These are phyloP conservation scores for Saccharomycopsis babjevae DNA, from an alignment of 805 yeast genomes.

Conservation along the genomic window DNA sequence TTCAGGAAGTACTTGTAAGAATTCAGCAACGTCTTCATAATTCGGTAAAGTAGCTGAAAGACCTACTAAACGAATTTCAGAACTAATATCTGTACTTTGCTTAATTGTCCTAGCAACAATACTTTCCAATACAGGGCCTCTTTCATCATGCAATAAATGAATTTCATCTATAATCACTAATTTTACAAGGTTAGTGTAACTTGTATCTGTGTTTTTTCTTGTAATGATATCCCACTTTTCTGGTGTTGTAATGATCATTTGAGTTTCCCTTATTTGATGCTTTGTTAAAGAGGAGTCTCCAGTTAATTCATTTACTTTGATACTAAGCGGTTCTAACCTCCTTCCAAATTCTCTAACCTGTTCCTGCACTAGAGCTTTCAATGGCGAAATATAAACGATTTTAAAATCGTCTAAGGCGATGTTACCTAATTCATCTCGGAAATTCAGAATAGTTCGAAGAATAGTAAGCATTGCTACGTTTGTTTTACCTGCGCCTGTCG, in stretches of 20 bases:
- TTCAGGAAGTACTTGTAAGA: conserved; percentile 52
- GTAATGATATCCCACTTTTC: conserved; percentile 97
- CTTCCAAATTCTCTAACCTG: conserved; percentile 80
- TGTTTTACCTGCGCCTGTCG: conserved; percentile 98
- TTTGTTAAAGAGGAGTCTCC: conserved; percentile 79
- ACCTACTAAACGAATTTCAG: conserved; percentile 37
- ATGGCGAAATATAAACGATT: conserved; percentile 83
- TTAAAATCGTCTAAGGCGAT: conserved; percentile 50
- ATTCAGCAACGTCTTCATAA: conserved; percentile 64
- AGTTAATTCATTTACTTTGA: conserved; percentile 75
- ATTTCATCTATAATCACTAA: conserved; percentile 84
- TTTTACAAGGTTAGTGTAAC: conserved; percentile 53
- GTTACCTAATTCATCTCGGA: conserved; percentile 37
- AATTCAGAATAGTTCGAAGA: conserved; percentile 49
- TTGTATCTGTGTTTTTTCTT: conserved; percentile 61
- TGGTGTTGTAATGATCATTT: conserved; percentile 84
- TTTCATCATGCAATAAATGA: conserved; percentile 82
- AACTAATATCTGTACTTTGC: conserved; percentile 33
- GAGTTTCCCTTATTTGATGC: conserved; percentile 68
- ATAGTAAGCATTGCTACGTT: conserved; percentile 87
- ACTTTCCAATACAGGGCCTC: conserved; percentile 91
- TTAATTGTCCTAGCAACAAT: conserved; percentile 69
- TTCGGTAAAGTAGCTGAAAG: conserved; percentile 16
- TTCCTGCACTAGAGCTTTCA: conserved; percentile 92
- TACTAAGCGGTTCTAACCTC: conserved; percentile 52